Base-by-base conservation (phyloP, 2,329 filamentous ascomycete species). In the Trichoderma asperellum region DNA sequence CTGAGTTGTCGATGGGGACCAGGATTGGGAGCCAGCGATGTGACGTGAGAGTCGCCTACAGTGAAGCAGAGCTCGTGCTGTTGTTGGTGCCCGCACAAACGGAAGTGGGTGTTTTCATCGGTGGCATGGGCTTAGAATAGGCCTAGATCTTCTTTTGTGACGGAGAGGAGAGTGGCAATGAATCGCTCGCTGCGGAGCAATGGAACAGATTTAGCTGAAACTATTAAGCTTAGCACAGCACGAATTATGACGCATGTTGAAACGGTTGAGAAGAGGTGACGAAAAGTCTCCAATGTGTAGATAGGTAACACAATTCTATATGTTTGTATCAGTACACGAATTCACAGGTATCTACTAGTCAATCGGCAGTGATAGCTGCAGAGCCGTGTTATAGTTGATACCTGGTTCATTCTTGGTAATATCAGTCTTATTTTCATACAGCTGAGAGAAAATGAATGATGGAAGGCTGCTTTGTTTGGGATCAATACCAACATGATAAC, bases 81-180 rank as follows among this genome's bases (percentile, higher is more conserved):
- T 40, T 64, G 61, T 64, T 64, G 61, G 61, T 64, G 61, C 61
- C 61, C 61, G 61, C 61, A 64, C 61, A 55, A 16, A 29, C 1
- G 21, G 21, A 34, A 64, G 61, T 63, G 60, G 29, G 60, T 63
- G 60, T 63, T 32, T 63, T 55, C 12, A 53, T 63, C 43, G 47
- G 27, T 14, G 8, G 8, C 16, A 27, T 10, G 8, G 16, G 16
- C 29, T 7, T 53, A 21, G 34, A 32, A 43, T 4, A 27, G n/a
- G 60, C 29, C 24, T 37, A n/a, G 60, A 53, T 37, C 16, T 55
- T 21, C 21, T 40, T 37, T 12, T 10, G 14, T 16, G 27, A 35
- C 47, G 10, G 11, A 21, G 43, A 49, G 10, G 11, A 21, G 43
- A 49, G 47, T 35, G 59, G 37, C n/a, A 35, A 18, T 27, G 10